phyloP scores from a whole-genome alignment of 192 early-diverging fungal species.

The Irineochytrium annulatum region DNA sequence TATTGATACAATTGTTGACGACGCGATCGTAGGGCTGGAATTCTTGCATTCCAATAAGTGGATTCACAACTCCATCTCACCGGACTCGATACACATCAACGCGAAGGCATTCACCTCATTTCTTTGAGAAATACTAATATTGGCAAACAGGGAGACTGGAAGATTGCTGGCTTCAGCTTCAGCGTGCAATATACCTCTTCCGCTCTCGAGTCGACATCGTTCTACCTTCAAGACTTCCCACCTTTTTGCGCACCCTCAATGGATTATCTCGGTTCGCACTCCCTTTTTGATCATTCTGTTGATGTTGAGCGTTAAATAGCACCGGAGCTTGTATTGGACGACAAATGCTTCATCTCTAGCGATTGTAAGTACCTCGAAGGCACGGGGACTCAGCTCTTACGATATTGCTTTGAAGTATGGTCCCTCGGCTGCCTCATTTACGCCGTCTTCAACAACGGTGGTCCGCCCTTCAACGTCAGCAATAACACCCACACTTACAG shows the following conservation, averaged over 20 bases:
- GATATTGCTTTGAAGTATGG: slow-evolving; percentile 53
- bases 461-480: slow-evolving; percentile 56
- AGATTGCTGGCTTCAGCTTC: slow-evolving; percentile 17
- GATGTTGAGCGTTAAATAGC: too few relatives aligned
- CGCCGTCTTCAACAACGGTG: slow-evolving; percentile 65
- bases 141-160: slow-evolving; percentile 36
- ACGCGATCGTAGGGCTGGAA: slow-evolving; percentile 57
- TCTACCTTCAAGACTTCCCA: slow-evolving; percentile 17
- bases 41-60: slow-evolving; percentile 70
- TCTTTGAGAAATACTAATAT: neutral
- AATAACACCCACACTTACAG: slow-evolving; percentile 66
- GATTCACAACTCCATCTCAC: slow-evolving; percentile 70
- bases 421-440: slow-evolving; percentile 74
- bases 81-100: slow-evolving; percentile 71
- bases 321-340: neutral
- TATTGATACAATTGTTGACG: neutral
- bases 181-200: neutral
- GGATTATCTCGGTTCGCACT: slow-evolving; percentile 14
- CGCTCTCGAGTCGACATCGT: neutral
- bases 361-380: neutral
- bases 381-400: neutral
- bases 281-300: slow-evolving; percentile 7
- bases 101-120: slow-evolving; percentile 28
- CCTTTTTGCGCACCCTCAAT: slow-evolving; percentile 16
- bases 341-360: neutral